These are phyloP conservation scores for Lophiostoma macrostomum DNA, from an alignment of 495 filamentous ascomycete species.

Conservation along the genomic window DNA sequence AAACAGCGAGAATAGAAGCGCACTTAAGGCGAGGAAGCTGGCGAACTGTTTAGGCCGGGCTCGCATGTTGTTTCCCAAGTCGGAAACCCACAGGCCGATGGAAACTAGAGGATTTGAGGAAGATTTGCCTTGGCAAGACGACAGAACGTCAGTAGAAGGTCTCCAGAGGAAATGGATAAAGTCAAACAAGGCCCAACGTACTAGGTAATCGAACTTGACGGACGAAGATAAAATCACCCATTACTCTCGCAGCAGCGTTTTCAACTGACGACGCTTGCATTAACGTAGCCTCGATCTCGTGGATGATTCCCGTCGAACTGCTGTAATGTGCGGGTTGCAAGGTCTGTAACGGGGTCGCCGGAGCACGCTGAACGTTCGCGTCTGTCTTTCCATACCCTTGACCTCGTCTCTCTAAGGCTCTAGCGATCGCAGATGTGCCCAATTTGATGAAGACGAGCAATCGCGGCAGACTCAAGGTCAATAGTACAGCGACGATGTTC, in stretches of 20 bases:
- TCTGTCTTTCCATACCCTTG: too few relatives aligned
- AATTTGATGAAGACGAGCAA: background rate
- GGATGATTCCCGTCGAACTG: too few relatives aligned
- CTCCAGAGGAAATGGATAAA: background rate
- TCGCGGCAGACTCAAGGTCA: background rate
- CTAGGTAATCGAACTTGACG: too few relatives aligned
- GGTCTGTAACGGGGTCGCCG: background rate
- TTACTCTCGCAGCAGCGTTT: too few relatives aligned
- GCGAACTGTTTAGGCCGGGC: background rate
- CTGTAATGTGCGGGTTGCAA: too few relatives aligned
- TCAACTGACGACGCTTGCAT: too few relatives aligned
- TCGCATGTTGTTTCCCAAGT: background rate
- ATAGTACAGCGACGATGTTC: background rate
- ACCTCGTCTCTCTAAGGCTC: background rate
- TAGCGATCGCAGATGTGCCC: background rate
- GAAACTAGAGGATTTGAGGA: background rate
- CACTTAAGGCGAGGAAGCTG: background rate
- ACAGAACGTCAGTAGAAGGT: background rate
- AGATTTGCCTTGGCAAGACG: background rate
- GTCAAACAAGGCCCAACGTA: too few relatives aligned
- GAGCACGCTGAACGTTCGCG: too few relatives aligned
- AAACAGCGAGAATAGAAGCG: conserved; percentile 1
- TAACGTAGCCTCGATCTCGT: too few relatives aligned
- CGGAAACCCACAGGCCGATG: background rate
- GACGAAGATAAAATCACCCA: too few relatives aligned